Percentiles rank a stretch among this genome's conserved stretches.
Evolutionary conservation across 1,284 basidiomycete species (phyloP).

Genomic region (Cutaneotrichosporon sp.): DNA sequence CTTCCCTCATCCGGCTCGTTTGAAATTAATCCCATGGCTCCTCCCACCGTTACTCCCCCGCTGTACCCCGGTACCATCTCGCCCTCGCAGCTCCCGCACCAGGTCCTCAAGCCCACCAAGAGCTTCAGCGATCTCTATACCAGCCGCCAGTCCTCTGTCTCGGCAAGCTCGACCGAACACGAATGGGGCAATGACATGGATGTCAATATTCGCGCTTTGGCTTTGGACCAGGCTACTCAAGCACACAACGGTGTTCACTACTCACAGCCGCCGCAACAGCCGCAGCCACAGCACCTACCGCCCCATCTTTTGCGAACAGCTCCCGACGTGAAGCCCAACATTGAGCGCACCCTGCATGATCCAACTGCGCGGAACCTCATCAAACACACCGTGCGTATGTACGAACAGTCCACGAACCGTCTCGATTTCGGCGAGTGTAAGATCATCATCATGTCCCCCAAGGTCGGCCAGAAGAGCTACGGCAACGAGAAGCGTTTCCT

Average conservation of each 20-base stretch:
- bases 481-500: constrained; percentile 95
- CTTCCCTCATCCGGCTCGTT: constrained; percentile 27
- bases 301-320: not conserved
- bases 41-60: constrained; percentile 8
- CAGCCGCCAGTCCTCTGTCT: constrained; percentile 39
- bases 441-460: constrained; percentile 92
- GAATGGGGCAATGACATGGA: constrained; percentile 36
- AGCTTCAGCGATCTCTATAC: constrained; percentile 41
- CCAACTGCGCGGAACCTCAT: constrained; percentile 15
- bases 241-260: not conserved
- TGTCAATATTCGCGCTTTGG: constrained; percentile 28
- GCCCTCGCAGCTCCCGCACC: constrained; percentile 37
- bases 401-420: constrained; percentile 78
- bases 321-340: constrained; percentile 10
- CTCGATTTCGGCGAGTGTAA: constrained; percentile 88
- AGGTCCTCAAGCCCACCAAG: constrained; percentile 37
- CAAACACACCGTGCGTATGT: constrained; percentile 50
- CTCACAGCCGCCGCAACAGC: not conserved
- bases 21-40: constrained; percentile 13
- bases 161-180: constrained; percentile 41
- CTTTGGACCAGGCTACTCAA: constrained; percentile 18
- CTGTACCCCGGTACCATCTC: constrained; percentile 39
- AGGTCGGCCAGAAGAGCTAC: constrained; percentile 95
- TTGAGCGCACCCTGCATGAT: constrained; percentile 5
- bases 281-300: constrained; percentile 8